Base-by-base conservation (phyloP, 78 protist species). In the Dictyostelium brefeldianum region DNA sequence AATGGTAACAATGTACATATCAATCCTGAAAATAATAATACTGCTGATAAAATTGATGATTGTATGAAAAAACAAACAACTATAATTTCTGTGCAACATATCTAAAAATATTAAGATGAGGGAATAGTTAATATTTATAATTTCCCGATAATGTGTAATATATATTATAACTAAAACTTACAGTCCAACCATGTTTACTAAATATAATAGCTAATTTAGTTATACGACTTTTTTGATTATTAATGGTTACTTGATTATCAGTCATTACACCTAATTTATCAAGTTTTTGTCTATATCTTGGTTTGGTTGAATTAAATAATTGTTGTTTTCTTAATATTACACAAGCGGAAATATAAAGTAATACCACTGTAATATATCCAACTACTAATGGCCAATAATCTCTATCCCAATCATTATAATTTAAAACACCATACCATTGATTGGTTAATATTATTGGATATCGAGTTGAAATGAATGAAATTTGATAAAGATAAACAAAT, bases 181-280 rank as follows among this genome's bases (percentile, higher is more conserved):
- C 75, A 41, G 83, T 75, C 92, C 92, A 85, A 85, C 92, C 92
- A 85, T 85, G 77, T 43, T 56, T 54, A 43, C 70, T 29, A 62
- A 85, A 85, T 47, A 85, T 53, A 10, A 74, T 25, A 15, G 92
- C 81, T 3, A 85, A 10, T 31, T 59, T 31, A 20, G 92, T 85
- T n/a, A 59, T 20, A 41, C 70, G 47, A 70, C 36, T 81, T 18
- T 43, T 6, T 81, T 67, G 53, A 47, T 14, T 36, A n/a, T 5
- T 41, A 25, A 5, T 10, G 9, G 5, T 43, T 43, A 20, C 22
- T 8, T 46, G 43, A 31, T n/a, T 73, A 73, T 73, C 79, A n/a
- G 27, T 18, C 41, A 73, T 71, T 41, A 71, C 27, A 71, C 78
- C 78, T 2, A 67, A 22, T 51, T 69, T 70, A 50, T 54, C 57